Evolutionary conservation across 2,329 filamentous ascomycete genomes (phyloP).

Genomic region (Aureobasidium melanogenum): DNA sequence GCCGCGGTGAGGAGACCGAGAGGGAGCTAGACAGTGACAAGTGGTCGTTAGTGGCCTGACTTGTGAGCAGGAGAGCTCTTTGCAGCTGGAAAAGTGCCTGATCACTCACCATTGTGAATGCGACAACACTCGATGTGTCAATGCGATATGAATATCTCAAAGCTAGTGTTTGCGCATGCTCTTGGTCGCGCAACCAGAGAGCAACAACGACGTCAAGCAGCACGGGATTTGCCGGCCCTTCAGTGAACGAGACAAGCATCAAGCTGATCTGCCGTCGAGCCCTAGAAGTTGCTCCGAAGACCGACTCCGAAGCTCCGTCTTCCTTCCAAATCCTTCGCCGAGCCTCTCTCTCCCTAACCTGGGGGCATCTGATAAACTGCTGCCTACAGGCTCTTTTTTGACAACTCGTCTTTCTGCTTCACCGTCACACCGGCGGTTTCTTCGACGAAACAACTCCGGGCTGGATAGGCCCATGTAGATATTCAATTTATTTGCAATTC

Average conservation of each 20-base stretch:
- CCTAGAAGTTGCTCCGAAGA: slow-evolving; percentile 2
- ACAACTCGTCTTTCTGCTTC: not conserved
- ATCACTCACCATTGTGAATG: slow-evolving; percentile 18
- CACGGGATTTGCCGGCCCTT: not conserved
- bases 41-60: slow-evolving; percentile 11
- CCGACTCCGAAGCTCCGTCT: slow-evolving; percentile 1
- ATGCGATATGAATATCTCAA: not conserved
- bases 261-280: not conserved
- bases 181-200: not conserved
- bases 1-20: slow-evolving; percentile 84
- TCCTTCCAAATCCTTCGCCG: slow-evolving; percentile 11
- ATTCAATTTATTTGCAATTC: not conserved
- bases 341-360: not conserved
- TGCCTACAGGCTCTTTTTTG: slow-evolving; percentile 4
- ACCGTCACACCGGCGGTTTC: slow-evolving; percentile 1
- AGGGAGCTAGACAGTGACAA: slow-evolving; percentile 42
- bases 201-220: slow-evolving; percentile 9
- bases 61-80: slow-evolving; percentile 13
- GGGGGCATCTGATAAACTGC: not conserved
- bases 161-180: not conserved
- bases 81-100: not conserved
- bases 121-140: not conserved
- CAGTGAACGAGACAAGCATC: not conserved
- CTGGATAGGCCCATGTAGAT: slow-evolving; percentile 11
- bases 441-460: not conserved